A percentile compares a stretch with the other conserved stretches of the same genome.
These are phyloP conservation scores for Elongisporangium prolatum DNA, from an alignment of 352 stramenopile species.

Conservation along the genomic window DNA sequence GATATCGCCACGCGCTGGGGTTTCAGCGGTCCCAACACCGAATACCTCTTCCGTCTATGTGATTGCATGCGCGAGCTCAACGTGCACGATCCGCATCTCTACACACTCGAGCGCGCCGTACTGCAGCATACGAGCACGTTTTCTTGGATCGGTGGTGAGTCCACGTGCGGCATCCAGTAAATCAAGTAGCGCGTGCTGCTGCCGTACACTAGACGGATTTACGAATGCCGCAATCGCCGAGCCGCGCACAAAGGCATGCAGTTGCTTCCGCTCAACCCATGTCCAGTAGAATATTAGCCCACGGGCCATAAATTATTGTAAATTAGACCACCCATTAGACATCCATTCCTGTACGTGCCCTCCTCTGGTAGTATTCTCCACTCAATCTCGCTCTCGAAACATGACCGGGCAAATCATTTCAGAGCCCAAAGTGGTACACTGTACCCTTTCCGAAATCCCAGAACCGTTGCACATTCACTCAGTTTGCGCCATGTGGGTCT, in stretches of 20 bases:
- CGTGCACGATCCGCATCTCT: slow-evolving; percentile 70
- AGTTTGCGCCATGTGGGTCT: not conserved
- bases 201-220: not conserved
- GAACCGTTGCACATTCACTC: not conserved
- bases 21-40: slow-evolving; percentile 74
- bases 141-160: slow-evolving; percentile 29
- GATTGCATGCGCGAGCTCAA: slow-evolving; percentile 73
- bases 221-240: not conserved
- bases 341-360: no score
- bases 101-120: slow-evolving; percentile 62
- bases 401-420: not conserved
- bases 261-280: not conserved
- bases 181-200: slow-evolving; percentile 14
- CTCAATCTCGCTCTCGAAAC: not conserved
- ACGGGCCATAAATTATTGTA: not conserved
- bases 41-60: slow-evolving; percentile 83
- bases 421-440: not conserved
- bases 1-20: slow-evolving; percentile 70
- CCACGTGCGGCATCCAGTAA: slow-evolving; percentile 50
- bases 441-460: not conserved
- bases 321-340: not conserved
- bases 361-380: not conserved
- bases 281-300: not conserved
- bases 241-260: not conserved
- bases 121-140: slow-evolving; percentile 42